Conservation (phyloP, 495 filamentous ascomycete genomes). For the Podospora anserina region DNA sequence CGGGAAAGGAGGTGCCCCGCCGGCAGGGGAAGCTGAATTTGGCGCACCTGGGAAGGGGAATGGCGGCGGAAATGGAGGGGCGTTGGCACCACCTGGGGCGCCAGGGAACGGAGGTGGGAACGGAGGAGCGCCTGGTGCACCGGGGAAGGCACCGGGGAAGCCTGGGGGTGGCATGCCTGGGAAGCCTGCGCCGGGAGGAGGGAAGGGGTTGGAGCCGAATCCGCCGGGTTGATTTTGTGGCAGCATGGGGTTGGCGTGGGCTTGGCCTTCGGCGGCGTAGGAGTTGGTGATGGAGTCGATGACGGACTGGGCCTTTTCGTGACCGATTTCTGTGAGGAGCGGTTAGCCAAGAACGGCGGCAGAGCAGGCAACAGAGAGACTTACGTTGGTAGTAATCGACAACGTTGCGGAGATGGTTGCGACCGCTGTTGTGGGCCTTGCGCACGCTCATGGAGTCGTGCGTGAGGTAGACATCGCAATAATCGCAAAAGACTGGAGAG, state of each 20-base stretch:
- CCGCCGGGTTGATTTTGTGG: conserved; percentile 54
- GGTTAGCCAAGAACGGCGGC: conserved; percentile 1
- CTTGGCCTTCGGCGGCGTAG: conserved; percentile 90
- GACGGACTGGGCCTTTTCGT: conserved; percentile 96
- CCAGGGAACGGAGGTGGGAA: conserved; percentile 13
- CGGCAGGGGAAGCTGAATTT: conserved; percentile 1
- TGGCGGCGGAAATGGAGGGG: conserved; percentile 14
- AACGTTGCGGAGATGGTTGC: conserved; percentile 95
- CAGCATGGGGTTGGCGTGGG: conserved; percentile 77
- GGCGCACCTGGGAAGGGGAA: conserved; percentile 18
- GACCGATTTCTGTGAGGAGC: conserved; percentile 73
- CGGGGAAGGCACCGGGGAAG: conserved; percentile 35
- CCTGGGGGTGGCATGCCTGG: conserved; percentile 39
- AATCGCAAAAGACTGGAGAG: conserved; percentile 69
- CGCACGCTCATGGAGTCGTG: conserved; percentile 99
- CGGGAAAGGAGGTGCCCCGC: conserved; percentile 8
- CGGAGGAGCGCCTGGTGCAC: conserved; percentile 36
- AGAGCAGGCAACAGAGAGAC: conserved; percentile 21
- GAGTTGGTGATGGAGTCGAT: conserved; percentile 96
- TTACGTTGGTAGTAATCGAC: conserved; percentile 97
- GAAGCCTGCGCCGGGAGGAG: conserved; percentile 46
- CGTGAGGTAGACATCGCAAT: conserved; percentile 99
- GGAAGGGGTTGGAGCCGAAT: conserved; percentile 42
- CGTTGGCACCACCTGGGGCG: neutral
- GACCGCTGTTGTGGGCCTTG: conserved; percentile 94